These are phyloP conservation scores for Saccharomycopsis vini DNA, from an alignment of 805 yeast genomes.

Conservation along the genomic window DNA sequence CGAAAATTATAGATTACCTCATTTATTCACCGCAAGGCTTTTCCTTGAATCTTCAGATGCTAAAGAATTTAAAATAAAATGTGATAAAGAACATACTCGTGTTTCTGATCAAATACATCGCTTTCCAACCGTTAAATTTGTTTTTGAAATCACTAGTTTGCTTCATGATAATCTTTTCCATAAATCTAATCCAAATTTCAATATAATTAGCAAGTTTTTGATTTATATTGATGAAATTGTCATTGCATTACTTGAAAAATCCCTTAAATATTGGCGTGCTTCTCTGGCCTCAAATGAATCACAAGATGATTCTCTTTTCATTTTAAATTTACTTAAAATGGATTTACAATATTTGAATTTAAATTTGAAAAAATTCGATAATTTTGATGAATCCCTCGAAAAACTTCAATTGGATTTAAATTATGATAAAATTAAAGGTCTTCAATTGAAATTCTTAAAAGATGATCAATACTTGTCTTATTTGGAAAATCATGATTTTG, in stretches of 20 bases:
- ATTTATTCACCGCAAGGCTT: not conserved
- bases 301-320: constrained; percentile 8
- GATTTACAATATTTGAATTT: constrained; percentile 14
- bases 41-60: constrained; percentile 1
- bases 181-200: constrained; percentile 12
- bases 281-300: constrained; percentile 10
- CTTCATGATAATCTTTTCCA: constrained; percentile 8
- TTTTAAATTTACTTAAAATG: constrained; percentile 15
- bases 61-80: constrained; percentile 2
- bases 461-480: constrained; percentile 15
- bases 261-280: constrained; percentile 14
- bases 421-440: constrained; percentile 13
- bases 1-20: constrained; percentile 27
- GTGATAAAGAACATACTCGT: not conserved
- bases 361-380: constrained; percentile 1
- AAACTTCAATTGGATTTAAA: constrained; percentile 2
- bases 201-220: not conserved
- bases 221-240: constrained; percentile 12
- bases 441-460: constrained; percentile 13
- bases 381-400: not conserved
- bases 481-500: constrained; percentile 5
- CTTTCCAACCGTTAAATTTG: constrained; percentile 12
- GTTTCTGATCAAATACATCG: not conserved
- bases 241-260: constrained; percentile 4
- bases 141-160: constrained; percentile 10